phyloP scores from a whole-genome alignment of 1,284 basidiomycete species.

The Boletus coffeatus region DNA sequence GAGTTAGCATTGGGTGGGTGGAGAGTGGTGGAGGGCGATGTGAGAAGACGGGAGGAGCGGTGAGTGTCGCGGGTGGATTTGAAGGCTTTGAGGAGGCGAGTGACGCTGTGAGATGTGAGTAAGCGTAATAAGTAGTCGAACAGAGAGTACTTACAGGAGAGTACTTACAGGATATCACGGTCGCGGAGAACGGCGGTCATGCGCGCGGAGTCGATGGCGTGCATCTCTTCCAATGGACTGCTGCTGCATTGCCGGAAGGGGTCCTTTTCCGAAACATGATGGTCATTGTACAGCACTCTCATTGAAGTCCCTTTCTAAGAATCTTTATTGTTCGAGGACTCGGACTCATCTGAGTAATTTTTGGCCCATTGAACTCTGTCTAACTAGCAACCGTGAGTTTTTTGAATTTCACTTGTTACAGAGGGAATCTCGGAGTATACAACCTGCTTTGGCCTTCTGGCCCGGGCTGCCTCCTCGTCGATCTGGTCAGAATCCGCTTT shows the following conservation, averaged over 20 bases:
- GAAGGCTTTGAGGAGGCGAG: slow-evolving; percentile 69
- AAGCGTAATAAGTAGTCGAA: background rate
- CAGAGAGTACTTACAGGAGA: background rate
- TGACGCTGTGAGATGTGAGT: slow-evolving; percentile 41
- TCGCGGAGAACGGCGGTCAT: slow-evolving; percentile 48
- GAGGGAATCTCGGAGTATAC: background rate
- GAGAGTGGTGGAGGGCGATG: slow-evolving; percentile 28
- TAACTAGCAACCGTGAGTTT: background rate
- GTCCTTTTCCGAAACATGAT: too few species aligned
- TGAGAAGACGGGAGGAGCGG: slow-evolving; percentile 22
- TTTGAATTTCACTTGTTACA: background rate
- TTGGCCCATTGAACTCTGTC: too few species aligned
- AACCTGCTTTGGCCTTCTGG: background rate
- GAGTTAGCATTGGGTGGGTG: slow-evolving; percentile 24
- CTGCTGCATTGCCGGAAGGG: too few species aligned
- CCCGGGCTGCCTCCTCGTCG: background rate
- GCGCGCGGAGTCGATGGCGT: too few species aligned
- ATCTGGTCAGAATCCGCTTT: background rate
- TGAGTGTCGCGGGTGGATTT: slow-evolving; percentile 47
- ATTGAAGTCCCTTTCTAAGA: too few species aligned
- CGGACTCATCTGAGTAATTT: too few species aligned
- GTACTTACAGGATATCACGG: slow-evolving; percentile 46
- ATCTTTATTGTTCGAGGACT: too few species aligned
- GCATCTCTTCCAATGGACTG: too few species aligned
- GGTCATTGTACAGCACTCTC: too few species aligned